Conservation (phyloP, 2,329 filamentous ascomycete species). For the Curvularia verruculosa region DNA sequence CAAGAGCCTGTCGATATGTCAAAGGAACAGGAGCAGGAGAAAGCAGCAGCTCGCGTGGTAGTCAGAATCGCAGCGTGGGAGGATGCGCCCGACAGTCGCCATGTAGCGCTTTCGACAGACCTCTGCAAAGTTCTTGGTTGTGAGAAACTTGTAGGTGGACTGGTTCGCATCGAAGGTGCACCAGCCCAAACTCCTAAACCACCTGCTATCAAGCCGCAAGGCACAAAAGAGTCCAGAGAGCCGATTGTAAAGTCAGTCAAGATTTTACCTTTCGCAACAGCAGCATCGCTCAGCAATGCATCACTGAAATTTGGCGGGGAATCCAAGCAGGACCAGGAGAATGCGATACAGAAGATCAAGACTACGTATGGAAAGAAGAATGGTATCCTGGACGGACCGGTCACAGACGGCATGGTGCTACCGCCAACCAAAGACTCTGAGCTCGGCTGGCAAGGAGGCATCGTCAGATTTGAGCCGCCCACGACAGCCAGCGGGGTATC, state of each 20-base stretch:
- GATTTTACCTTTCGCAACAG: conserved; percentile 76
- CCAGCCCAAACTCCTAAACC: conserved; percentile 72
- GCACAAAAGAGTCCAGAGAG: conserved; percentile 51
- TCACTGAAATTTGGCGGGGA: conserved; percentile 88
- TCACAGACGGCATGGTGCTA: conserved; percentile 88
- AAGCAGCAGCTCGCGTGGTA: conserved; percentile 70
- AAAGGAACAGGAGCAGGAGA: conserved; percentile 66
- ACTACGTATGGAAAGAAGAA: conserved; percentile 70
- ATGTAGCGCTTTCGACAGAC: conserved; percentile 77
- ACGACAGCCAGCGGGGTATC: conserved; percentile 36
- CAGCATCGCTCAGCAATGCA: conserved; percentile 62
- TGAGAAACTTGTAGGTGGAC: conserved; percentile 77
- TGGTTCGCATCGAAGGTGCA: conserved; percentile 86
- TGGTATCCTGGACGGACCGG: conserved; percentile 77
- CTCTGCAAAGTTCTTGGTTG: conserved; percentile 77
- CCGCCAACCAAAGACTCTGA: conserved; percentile 63
- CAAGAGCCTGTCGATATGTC: conserved; percentile 75
- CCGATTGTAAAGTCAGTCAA: conserved; percentile 69
- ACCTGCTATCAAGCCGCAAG: conserved; percentile 51
- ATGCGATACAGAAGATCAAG: conserved; percentile 72
- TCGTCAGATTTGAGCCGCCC: conserved; percentile 76
- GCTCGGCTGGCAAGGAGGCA: conserved; percentile 76
- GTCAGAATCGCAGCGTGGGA: conserved; percentile 80
- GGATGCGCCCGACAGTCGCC: conserved; percentile 81
- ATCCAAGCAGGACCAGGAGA: conserved; percentile 80